Percentiles rank a stretch among this genome's conserved stretches.
Conservation (phyloP, 768 basidiomycete species). For the Hericium rajendrae region DNA sequence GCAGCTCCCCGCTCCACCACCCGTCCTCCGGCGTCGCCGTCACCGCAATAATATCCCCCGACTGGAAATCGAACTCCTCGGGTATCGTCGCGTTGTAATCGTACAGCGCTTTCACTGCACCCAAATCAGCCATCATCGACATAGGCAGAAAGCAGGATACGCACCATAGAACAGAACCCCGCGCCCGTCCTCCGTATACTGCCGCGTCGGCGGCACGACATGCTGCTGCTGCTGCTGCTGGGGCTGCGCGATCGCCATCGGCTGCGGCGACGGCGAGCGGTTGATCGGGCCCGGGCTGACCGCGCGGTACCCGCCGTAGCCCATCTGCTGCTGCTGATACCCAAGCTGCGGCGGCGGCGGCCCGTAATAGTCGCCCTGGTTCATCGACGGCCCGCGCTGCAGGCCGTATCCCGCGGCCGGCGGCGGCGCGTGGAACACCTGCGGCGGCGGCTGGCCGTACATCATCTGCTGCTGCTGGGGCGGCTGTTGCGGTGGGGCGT, state of each 20-base stretch:
- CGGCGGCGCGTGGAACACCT: slow-evolving; percentile 6
- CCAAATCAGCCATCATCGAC: too few species aligned
- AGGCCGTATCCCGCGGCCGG: slow-evolving; percentile 2
- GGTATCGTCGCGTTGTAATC: slow-evolving; percentile 78
- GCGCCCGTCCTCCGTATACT: slow-evolving; percentile 74
- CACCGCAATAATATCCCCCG: slow-evolving; percentile 92
- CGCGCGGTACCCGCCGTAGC: slow-evolving; percentile 30
- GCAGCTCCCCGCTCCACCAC: slow-evolving; percentile 90
- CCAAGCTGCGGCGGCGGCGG: slow-evolving; percentile 13
- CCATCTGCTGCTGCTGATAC: slow-evolving; percentile 22
- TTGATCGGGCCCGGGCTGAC: slow-evolving; percentile 30
- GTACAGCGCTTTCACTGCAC: slow-evolving; percentile 88
- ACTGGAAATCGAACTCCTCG: slow-evolving; percentile 95
- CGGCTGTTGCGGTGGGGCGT: slow-evolving; percentile 21
- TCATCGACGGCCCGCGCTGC: background rate
- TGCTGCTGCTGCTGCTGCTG: slow-evolving; percentile 5
- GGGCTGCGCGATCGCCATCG: slow-evolving; percentile 17
- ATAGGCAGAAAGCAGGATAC: too few species aligned
- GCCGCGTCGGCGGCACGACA: slow-evolving; percentile 45
- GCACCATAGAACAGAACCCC: slow-evolving; percentile 83
- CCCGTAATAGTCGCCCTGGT: slow-evolving; percentile 3
- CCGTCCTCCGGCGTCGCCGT: slow-evolving; percentile 91
- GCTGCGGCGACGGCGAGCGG: slow-evolving; percentile 44
- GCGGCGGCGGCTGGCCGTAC: slow-evolving; percentile 5
- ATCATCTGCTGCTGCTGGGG: slow-evolving; percentile 21